Percentiles rank a stretch among this genome's conserved stretches.
Evolutionary conservation across 352 stramenopile species (phyloP).

Genomic region (Phytophthora citricola): DNA sequence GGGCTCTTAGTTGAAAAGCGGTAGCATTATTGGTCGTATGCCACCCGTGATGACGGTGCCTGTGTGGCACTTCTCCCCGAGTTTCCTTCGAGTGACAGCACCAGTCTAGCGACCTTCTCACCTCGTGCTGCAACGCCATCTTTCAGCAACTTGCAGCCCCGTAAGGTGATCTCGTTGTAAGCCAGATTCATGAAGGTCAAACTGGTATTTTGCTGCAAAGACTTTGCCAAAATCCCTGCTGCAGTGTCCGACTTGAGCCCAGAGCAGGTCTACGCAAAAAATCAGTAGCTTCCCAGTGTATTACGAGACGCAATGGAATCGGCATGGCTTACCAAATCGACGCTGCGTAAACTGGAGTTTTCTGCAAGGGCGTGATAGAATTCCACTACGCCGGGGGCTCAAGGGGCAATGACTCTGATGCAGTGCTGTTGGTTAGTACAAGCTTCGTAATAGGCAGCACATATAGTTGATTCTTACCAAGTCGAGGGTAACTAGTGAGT

Average conservation of each 20-base stretch:
- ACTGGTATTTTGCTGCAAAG: slow-evolving; percentile 47
- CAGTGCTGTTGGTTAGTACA: slow-evolving; percentile 1
- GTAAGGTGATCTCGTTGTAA: slow-evolving; percentile 84
- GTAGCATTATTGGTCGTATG: slow-evolving; percentile 21
- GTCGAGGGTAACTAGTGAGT: slow-evolving; percentile 55
- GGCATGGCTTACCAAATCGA: slow-evolving; percentile 61
- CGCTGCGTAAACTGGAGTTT: slow-evolving; percentile 50
- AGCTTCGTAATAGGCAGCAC: not conserved
- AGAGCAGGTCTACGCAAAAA: slow-evolving; percentile 53
- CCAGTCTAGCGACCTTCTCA: slow-evolving; percentile 21
- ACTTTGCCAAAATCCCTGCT: slow-evolving; percentile 53
- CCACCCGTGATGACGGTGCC: slow-evolving; percentile 44
- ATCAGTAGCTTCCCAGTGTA: not conserved
- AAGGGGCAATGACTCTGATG: slow-evolving; percentile 67
- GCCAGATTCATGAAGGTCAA: slow-evolving; percentile 64
- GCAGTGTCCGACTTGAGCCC: slow-evolving; percentile 72
- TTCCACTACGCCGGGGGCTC: slow-evolving; percentile 62
- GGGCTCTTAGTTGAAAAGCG: slow-evolving; percentile 6
- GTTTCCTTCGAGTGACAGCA: slow-evolving; percentile 46
- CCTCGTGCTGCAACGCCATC: slow-evolving; percentile 45
- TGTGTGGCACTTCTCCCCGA: slow-evolving; percentile 42
- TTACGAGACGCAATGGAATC: not conserved
- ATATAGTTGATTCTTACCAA: slow-evolving; percentile 40
- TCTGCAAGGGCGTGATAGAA: slow-evolving; percentile 63
- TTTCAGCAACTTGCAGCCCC: slow-evolving; percentile 73